phyloP scores from a whole-genome alignment of 164 flowering plant species.

The Stephania yunnanensis region DNA sequence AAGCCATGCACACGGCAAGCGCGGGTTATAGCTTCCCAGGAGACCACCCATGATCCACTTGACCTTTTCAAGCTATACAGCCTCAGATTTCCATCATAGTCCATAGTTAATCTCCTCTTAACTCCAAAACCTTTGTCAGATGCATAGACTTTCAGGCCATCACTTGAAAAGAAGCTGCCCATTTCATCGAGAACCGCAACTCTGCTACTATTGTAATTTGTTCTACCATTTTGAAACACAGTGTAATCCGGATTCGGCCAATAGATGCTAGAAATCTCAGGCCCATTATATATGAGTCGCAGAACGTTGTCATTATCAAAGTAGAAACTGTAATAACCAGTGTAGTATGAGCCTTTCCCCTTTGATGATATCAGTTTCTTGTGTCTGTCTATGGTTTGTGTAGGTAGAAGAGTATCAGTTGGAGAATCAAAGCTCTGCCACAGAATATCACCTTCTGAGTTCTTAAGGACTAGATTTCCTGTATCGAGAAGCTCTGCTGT shows the following conservation, averaged over 20 bases:
- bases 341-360: slow-evolving; percentile 6
- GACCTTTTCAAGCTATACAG: slow-evolving; percentile 20
- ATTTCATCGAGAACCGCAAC: slow-evolving; percentile 14
- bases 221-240: slow-evolving; percentile 4
- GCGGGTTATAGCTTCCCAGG: slow-evolving; percentile 16
- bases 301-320: slow-evolving; percentile 15
- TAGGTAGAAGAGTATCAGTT: slow-evolving; percentile 21
- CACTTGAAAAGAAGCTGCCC: slow-evolving; percentile 18
- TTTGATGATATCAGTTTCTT: slow-evolving; percentile 10
- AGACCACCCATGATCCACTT: slow-evolving; percentile 13
- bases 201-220: slow-evolving; percentile 20
- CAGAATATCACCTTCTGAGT: not conserved
- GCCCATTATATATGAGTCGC: slow-evolving; percentile 22
- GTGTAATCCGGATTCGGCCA: slow-evolving; percentile 19
- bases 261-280: slow-evolving; percentile 19
- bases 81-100: slow-evolving; percentile 22
- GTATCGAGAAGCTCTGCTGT: slow-evolving; percentile 14
- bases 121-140: slow-evolving; percentile 18
- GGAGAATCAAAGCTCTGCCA: slow-evolving; percentile 21
- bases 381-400: slow-evolving; percentile 13
- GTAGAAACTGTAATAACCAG: slow-evolving; percentile 13
- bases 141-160: slow-evolving; percentile 10
- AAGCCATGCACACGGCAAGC: slow-evolving; percentile 18
- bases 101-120: slow-evolving; percentile 21
- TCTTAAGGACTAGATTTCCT: slow-evolving; percentile 15